Conservation (phyloP, 2,329 filamentous ascomycete species). For the Fusarium dimerum region DNA sequence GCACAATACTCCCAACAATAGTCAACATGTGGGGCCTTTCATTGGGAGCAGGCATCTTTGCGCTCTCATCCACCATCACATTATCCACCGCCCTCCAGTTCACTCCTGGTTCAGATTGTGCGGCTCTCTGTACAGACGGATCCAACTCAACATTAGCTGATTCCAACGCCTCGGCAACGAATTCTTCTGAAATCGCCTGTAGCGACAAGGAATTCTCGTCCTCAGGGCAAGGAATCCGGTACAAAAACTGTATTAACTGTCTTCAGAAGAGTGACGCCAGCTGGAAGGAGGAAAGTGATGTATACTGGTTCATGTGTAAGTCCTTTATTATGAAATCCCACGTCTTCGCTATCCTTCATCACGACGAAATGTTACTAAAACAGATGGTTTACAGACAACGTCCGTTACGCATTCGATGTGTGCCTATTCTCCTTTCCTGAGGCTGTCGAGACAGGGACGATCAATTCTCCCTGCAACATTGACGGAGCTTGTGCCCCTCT, state of each 20-base stretch:
- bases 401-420: slow-evolving; percentile 48
- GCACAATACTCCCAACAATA: background rate
- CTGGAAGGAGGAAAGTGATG: slow-evolving; percentile 10
- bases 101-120: slow-evolving; percentile 53
- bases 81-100: slow-evolving; percentile 41
- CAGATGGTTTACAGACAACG: slow-evolving; percentile 42
- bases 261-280: slow-evolving; percentile 43
- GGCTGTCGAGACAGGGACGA: slow-evolving; percentile 31
- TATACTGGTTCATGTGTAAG: slow-evolving; percentile 51
- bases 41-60: slow-evolving; percentile 1
- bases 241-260: slow-evolving; percentile 48
- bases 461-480: slow-evolving; percentile 46
- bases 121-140: slow-evolving; percentile 47
- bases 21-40: slow-evolving; percentile 4
- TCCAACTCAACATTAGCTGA: slow-evolving; percentile 34
- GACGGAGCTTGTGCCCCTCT: slow-evolving; percentile 44
- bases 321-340: background rate
- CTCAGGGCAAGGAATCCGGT: slow-evolving; percentile 44
- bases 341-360: too few species aligned
- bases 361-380: background rate
- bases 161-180: slow-evolving; percentile 42
- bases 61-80: slow-evolving; percentile 1
- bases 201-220: slow-evolving; percentile 40
- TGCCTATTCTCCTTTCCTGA: slow-evolving; percentile 45
- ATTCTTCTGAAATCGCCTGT: slow-evolving; percentile 49